These are phyloP conservation scores for Solanum commersonii DNA, from an alignment of 257 asterid species.

Conservation along the genomic window DNA sequence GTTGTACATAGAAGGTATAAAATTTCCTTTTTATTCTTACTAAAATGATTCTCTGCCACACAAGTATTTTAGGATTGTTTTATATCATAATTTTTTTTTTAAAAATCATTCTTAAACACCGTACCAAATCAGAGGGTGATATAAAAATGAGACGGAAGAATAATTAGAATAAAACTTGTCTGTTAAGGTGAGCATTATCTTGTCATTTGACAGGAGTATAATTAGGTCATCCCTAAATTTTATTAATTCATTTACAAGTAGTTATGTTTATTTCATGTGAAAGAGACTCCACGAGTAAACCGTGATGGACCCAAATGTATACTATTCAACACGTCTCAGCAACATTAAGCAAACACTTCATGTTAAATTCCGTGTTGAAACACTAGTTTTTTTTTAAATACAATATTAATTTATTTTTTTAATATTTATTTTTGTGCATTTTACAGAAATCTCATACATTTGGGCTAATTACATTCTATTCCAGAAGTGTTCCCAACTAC, in stretches of 20 bases:
- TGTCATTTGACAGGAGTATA: not conserved
- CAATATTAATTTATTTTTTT: not conserved
- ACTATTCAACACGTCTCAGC: not conserved
- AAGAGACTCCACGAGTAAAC: not conserved
- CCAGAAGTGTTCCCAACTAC: too few species aligned
- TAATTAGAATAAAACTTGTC: not conserved
- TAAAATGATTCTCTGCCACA: not conserved
- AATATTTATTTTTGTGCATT: not conserved
- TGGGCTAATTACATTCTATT: not conserved
- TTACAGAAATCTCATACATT: not conserved
- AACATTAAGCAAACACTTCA: not conserved
- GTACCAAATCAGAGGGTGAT: too few species aligned
- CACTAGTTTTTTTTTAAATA: not conserved
- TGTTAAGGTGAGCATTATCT: not conserved
- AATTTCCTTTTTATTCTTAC: too few species aligned
- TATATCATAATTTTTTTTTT: too few species aligned
- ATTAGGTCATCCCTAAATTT: not conserved
- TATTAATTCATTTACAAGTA: not conserved
- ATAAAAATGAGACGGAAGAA: not conserved
- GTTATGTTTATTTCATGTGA: not conserved
- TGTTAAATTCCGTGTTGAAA: not conserved
- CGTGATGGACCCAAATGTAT: not conserved
- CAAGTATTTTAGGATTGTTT: too few species aligned
- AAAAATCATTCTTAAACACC: too few species aligned
- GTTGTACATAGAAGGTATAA: too few species aligned